A percentile compares a stretch with the other conserved stretches of the same genome.
Evolutionary conservation across 768 basidiomycete species (phyloP).

Genomic region (Dendrothele bispora): DNA sequence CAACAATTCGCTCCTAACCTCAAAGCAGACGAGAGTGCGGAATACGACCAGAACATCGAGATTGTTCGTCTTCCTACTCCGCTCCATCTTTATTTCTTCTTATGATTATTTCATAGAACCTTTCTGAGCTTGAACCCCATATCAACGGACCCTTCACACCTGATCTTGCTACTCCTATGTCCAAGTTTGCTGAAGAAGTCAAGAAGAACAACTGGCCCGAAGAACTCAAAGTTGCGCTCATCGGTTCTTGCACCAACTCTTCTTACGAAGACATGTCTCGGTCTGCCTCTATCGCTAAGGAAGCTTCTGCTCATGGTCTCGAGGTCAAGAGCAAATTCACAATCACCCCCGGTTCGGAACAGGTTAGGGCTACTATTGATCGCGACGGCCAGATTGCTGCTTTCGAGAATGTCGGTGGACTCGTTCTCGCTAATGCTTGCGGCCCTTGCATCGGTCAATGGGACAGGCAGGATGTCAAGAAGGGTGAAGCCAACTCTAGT

Average conservation of each 20-base stretch:
- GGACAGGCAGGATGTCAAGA: slow-evolving; percentile 96
- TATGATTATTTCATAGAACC: slow-evolving; percentile 53
- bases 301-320: slow-evolving; percentile 87
- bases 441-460: slow-evolving; percentile 99
- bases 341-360: slow-evolving; percentile 97
- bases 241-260: slow-evolving; percentile 99
- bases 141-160: slow-evolving; percentile 99
- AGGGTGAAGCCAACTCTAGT: slow-evolving; percentile 97
- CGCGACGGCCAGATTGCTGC: slow-evolving; percentile 91
- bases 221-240: slow-evolving; percentile 95
- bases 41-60: slow-evolving; percentile 93
- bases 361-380: slow-evolving; percentile 95
- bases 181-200: slow-evolving; percentile 88
- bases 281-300: slow-evolving; percentile 88
- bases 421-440: slow-evolving; percentile 97
- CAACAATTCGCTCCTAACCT: slow-evolving; percentile 89
- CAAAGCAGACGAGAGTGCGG: slow-evolving; percentile 79
- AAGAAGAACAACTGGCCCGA: slow-evolving; percentile 97
- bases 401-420: slow-evolving; percentile 86
- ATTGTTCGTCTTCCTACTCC: slow-evolving; percentile 55
- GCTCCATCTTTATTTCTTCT: not conserved
- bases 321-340: slow-evolving; percentile 93
- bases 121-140: slow-evolving; percentile 97
- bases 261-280: slow-evolving; percentile 99
- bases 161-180: slow-evolving; percentile 97